A percentile compares a stretch with the other conserved stretches of the same genome.
Conservation (phyloP, 495 filamentous ascomycete species). For the Hamigera avellanea region DNA sequence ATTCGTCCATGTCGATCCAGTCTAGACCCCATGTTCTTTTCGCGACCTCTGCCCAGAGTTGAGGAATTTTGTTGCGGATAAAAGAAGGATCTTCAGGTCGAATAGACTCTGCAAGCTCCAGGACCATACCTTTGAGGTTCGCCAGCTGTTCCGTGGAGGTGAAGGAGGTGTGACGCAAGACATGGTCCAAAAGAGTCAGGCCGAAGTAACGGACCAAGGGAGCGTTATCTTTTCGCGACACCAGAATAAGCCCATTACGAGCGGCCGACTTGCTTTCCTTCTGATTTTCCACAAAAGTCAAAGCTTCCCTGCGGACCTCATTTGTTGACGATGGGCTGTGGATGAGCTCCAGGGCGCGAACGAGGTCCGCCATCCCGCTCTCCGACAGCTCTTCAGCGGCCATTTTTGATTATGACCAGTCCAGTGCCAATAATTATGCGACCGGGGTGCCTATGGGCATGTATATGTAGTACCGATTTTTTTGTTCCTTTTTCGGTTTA, state of each 20-base stretch:
- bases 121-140: conserved; percentile 58
- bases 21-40: conserved; percentile 85
- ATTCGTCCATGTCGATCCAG: conserved; percentile 89
- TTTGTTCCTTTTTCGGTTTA: conserved; percentile 1
- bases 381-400: conserved; percentile 29
- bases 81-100: conserved; percentile 66
- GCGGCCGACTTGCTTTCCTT: conserved; percentile 70
- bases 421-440: too few relatives aligned
- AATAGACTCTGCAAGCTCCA: conserved; percentile 65
- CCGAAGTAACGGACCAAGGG: conserved; percentile 87
- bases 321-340: conserved; percentile 76
- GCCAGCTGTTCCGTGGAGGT: conserved; percentile 49
- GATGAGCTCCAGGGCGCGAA: conserved; percentile 73
- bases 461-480: not conserved
- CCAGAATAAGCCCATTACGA: conserved; percentile 74
- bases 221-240: conserved; percentile 56
- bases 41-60: conserved; percentile 87
- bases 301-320: conserved; percentile 71
- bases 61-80: conserved; percentile 87
- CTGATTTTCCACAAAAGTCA: conserved; percentile 69
- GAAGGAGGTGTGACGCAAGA: conserved; percentile 71
- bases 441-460: too few relatives aligned
- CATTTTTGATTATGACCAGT: conserved; percentile 10
- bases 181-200: conserved; percentile 78
- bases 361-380: conserved; percentile 44